A percentile compares a stretch with the other conserved stretches of the same genome.
Conservation (phyloP, 2,329 filamentous ascomycete genomes). For the Tolypocladium tropicale region DNA sequence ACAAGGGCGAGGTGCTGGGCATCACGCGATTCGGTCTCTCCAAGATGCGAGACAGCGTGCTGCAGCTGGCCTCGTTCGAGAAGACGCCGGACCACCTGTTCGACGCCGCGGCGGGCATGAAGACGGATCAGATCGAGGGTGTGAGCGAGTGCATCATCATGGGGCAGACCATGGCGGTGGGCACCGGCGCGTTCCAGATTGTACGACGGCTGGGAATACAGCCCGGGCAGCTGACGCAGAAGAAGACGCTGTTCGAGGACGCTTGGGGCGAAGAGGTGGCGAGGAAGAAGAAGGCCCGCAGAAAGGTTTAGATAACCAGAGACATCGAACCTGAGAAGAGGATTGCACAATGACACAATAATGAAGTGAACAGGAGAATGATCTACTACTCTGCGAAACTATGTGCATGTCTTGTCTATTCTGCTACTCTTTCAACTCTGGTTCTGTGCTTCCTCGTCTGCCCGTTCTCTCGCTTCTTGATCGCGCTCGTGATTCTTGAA, state of each 20-base stretch:
- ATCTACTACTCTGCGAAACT: not conserved
- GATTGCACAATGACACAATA: not conserved
- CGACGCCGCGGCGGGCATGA: slow-evolving; percentile 85
- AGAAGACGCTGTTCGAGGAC: slow-evolving; percentile 63
- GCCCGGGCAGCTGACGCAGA: slow-evolving; percentile 44
- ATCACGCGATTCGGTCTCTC: slow-evolving; percentile 94
- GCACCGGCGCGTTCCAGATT: slow-evolving; percentile 87
- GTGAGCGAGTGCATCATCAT: slow-evolving; percentile 97
- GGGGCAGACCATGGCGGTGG: slow-evolving; percentile 86
- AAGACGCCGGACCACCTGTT: slow-evolving; percentile 98
- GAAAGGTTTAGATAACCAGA: not conserved
- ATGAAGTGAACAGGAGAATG: not conserved
- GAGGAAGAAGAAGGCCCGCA: slow-evolving; percentile 3
- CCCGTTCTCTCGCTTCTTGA: not conserved
- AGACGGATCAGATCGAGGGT: slow-evolving; percentile 84
- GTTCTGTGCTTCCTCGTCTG: not conserved
- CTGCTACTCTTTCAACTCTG: not conserved
- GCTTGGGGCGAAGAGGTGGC: slow-evolving; percentile 34
- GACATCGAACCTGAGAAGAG: not conserved
- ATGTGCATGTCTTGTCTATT: not conserved
- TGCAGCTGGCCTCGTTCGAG: slow-evolving; percentile 93
- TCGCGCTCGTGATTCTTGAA: slow-evolving; percentile 8
- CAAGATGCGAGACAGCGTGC: slow-evolving; percentile 90
- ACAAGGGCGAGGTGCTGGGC: slow-evolving; percentile 91
- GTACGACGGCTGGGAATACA: slow-evolving; percentile 64